Base-by-base conservation (phyloP, 345 rosid genomes). In the Garcia nutans region DNA sequence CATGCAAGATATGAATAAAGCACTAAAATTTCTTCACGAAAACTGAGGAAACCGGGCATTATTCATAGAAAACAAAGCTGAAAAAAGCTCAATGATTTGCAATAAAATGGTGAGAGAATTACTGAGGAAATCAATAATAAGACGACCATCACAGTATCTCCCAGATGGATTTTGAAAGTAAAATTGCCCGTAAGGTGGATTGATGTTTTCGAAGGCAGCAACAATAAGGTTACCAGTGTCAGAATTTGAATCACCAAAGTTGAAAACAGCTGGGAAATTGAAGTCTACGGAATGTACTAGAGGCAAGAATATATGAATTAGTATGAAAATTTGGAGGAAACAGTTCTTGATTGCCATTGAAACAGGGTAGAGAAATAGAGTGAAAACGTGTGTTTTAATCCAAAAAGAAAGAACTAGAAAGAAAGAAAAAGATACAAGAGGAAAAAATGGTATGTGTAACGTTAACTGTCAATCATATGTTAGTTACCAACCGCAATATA, bases 241-340 rank as follows among this genome's bases (percentile, higher is more conserved):
- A 2, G 98, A 93, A 80, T 96, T 96, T 0, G 99, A 96, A 60
- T 95, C 97, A 9, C 97, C 99, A 69, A 95, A 91, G 91, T 95
- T 93, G 86, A 91, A 90, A 75, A 90, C 81, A 68, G 90, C 77
- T 2, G 96, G 97, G 72, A 82, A 87, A 47, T 88, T 84, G 81
- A 88, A 88, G 26, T 78, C 84, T 19, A 85, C 64, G 50, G 94
- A 87, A 68, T 50, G 68, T 67, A 85, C 76, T 12, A 78, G 61
- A 20, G 86, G 84, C 8, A 87, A 76, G 78, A 78, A 80, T 74
- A 84, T 0, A 63, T 75, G 84, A 59, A 84, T 0, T 31, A 83
- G 69, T 41, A 76, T 26, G 64, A 87, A 59, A 70, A 83, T 57
- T 24, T 61, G 76, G 76, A 85, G 82, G 77, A 77, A n/a, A 68